Evolutionary conservation across 345 rosid genomes (phyloP).

Genomic region (Microthlaspi erraticum): DNA sequence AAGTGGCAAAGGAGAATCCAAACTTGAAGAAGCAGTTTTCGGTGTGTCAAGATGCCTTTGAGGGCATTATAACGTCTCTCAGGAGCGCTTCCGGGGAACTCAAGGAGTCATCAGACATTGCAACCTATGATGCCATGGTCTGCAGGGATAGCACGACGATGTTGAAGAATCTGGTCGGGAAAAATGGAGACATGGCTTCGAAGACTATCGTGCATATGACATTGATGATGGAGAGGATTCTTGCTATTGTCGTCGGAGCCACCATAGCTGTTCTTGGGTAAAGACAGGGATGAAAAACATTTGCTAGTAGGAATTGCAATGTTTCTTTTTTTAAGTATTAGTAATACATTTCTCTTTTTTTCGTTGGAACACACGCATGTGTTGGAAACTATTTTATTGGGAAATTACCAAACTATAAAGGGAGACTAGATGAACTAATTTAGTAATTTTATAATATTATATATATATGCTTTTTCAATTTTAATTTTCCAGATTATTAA

Average conservation of each 20-base stretch:
- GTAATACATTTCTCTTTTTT: background rate
- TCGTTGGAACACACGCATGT: no score
- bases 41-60: constrained; percentile 3
- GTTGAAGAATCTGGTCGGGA: background rate
- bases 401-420: no score
- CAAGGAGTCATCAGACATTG: constrained; percentile 19
- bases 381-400: no score
- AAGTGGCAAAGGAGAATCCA: constrained; percentile 14
- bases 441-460: no score
- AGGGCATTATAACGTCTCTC: background rate
- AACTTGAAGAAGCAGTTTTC: constrained; percentile 7
- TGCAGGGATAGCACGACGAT: background rate
- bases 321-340: background rate
- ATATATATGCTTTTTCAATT: no score
- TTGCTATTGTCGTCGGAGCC: constrained; percentile 28
- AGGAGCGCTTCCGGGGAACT: constrained; percentile 6
- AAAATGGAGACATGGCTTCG: constrained; percentile 20
- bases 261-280: constrained; percentile 21
- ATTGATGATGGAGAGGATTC: constrained; percentile 18
- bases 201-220: constrained; percentile 11
- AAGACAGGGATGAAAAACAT: background rate
- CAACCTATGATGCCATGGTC: constrained; percentile 32
- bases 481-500: no score
- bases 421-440: no score
- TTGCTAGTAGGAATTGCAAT: background rate